Evolutionary conservation across 148 eudicot species (phyloP), one percentile per base, ranked within the genome.

Genomic region (Polygonum maritimum): DNA sequence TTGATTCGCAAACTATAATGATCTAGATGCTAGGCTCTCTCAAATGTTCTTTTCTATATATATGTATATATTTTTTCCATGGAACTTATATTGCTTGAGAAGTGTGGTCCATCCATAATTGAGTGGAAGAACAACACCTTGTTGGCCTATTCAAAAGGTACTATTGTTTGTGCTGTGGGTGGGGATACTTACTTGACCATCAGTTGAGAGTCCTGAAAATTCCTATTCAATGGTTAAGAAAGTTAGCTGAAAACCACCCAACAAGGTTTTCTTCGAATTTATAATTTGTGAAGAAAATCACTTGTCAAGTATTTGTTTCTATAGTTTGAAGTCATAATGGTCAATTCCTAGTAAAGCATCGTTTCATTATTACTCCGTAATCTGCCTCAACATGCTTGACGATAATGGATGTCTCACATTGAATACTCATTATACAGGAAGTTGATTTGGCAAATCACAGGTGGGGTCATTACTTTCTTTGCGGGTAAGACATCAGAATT

Each of bases 401-500:
- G 15, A 36, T 67, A 16, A 15, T 15, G 7, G 19, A 67, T 16
- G 19, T 4, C 71, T 67, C 21, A 35, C 45, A 38, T 67, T 38
- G 21, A 33, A 48, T 76, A 41, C 52, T 72, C 33, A 44, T 65
- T 70, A 71, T 80, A 83, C 87, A 94, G 97, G 96, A 89, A 76
- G 82, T 92, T 78, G 99, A 95, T 83, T 76, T 95, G 87, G 92
- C 87, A 86, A 88, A 92, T 84, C 97, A 88, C 79, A 89, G 71
- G 81, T 95, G 99, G 99, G 98, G 97, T 81, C 99, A 95, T 74
- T 95, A 95, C 80, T 95, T 95, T 77, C 87, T 95, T 77, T 95
- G 99, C 76, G 99, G 97, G 98, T 95, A 83, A 75, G 91, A 74
- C 69, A 12, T 71, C 48, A 5, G 69, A 74, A 6, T 35, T 79